Evolutionary conservation across 208 protist genomes (phyloP), one percentile per base, ranked within the genome.

Genomic region (Endotrypanum monterogeii): DNA sequence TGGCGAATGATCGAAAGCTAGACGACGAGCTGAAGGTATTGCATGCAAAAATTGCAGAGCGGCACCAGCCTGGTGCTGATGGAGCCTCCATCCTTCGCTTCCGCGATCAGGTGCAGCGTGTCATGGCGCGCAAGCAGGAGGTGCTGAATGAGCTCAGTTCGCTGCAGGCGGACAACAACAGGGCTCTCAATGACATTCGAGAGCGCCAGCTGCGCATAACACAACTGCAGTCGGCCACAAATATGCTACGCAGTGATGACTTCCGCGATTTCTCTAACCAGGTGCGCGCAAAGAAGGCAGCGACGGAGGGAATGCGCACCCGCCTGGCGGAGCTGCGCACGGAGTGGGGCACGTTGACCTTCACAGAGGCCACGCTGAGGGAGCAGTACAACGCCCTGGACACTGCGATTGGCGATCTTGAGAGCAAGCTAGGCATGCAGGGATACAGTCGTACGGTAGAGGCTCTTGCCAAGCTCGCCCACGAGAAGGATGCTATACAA

Each of bases 161-260:
- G 9, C 82, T 96, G 25, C 94, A 96, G 79, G 83, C 88, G 16
- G 89, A 98, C 62, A 91, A 94, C 76, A 89, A 84, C 70, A 82
- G 74, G 48, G 79, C 76, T 4, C 60, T 94, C 25, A 85, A 83
- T 61, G 84, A 93, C 48, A 95, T 98, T 51, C 83, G 86, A 12
- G 89, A 95, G n/a, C 80, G 80, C 16, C 87, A 98, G 81, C 82
- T 79, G 37, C 83, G 83, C 66, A 93, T 98, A 52, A 78, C 75
- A 50, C 87, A 95, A 70, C 82, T 98, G 55, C 89, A 90, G 58
- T 77, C 83, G 8, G 90, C 88, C 12, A 95, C 83, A 20, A 93
- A 94, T 61, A 95, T 98, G 84, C 67, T 94, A 65, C 90, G 91
- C 67, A 91, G 89, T 50, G 92, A 98, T 48, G 92, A 94, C 51